phyloP scores from a whole-genome alignment of 257 asterid genomes.

The Solanum tarapatanum region DNA sequence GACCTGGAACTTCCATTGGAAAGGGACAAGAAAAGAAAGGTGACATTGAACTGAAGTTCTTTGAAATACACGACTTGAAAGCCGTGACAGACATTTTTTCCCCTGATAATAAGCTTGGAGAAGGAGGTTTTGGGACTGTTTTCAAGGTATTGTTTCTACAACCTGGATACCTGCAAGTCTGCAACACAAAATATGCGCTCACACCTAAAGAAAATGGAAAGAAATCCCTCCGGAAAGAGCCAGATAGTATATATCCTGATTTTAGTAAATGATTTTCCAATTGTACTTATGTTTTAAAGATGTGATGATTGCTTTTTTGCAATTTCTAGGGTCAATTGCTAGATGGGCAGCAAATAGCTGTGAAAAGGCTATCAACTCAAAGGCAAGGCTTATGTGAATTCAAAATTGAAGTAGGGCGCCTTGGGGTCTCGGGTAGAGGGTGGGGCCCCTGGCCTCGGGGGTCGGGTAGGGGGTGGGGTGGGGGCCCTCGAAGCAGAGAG shows the following conservation, averaged over 20 bases:
- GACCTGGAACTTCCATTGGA: not conserved
- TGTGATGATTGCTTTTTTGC: not conserved
- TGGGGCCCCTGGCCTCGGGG: too few species aligned
- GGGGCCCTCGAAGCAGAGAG: too few species aligned
- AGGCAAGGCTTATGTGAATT: too few species aligned
- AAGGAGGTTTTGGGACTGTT: constrained; percentile 30
- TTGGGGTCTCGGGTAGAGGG: too few species aligned
- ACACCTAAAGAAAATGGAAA: not conserved
- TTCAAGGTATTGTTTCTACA: constrained; percentile 11
- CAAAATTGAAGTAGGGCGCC: not conserved
- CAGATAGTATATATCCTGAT: not conserved
- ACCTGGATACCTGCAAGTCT: not conserved
- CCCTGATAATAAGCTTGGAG: constrained; percentile 16
- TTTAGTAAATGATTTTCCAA: not conserved
- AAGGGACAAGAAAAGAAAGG: not conserved
- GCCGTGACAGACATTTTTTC: constrained; percentile 13
- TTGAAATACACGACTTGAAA: not conserved
- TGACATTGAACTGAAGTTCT: not conserved
- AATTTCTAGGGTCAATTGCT: constrained; percentile 9
- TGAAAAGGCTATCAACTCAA: constrained; percentile 13
- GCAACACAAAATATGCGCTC: not conserved
- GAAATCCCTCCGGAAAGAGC: not conserved
- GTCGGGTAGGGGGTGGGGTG: too few species aligned
- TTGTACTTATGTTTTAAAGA: not conserved
- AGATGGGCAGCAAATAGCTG: constrained; percentile 12